Percentiles rank a stretch among this genome's conserved stretches.
Conservation (phyloP, 2,329 filamentous ascomycete species). For the Tympanopsis confertula region DNA sequence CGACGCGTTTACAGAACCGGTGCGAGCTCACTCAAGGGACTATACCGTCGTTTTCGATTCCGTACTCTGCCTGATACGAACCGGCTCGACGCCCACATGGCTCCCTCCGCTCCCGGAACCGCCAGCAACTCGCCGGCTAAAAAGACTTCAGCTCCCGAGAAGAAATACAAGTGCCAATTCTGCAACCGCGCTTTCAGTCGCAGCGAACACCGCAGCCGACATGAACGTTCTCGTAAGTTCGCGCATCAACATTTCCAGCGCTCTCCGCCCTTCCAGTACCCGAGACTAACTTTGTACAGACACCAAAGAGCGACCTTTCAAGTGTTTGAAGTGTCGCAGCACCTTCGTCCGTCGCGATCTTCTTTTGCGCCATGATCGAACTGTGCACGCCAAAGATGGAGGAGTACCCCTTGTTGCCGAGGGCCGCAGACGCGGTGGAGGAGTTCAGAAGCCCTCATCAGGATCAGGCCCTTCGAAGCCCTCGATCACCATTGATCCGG, state of each 20-base stretch:
- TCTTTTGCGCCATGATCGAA: conserved; percentile 64
- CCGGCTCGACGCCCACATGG: conserved; percentile 25
- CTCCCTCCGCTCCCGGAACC: conserved; percentile 31
- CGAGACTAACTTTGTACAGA: conserved; percentile 30
- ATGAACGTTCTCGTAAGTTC: conserved; percentile 68
- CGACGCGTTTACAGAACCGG: not conserved
- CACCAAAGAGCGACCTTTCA: conserved; percentile 69
- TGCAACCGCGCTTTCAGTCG: conserved; percentile 67
- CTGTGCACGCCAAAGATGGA: conserved; percentile 68
- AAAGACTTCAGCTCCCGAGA: conserved; percentile 42
- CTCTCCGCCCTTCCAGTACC: conserved; percentile 7
- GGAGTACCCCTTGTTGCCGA: conserved; percentile 62
- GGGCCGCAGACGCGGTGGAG: conserved; percentile 15
- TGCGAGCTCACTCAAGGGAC: not conserved
- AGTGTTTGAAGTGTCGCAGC: conserved; percentile 66
- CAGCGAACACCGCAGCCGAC: conserved; percentile 63
- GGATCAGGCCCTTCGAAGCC: conserved; percentile 38
- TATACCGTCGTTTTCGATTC: not conserved
- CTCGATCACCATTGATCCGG: conserved; percentile 51
- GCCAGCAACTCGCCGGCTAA: conserved; percentile 35
- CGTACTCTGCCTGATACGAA: not conserved
- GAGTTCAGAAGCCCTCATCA: conserved; percentile 1
- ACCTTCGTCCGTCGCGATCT: conserved; percentile 69
- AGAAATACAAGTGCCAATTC: conserved; percentile 73
- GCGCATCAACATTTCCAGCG: too few relatives aligned